phyloP scores from a whole-genome alignment of 306 rosid genomes.

The Quercus robur region DNA sequence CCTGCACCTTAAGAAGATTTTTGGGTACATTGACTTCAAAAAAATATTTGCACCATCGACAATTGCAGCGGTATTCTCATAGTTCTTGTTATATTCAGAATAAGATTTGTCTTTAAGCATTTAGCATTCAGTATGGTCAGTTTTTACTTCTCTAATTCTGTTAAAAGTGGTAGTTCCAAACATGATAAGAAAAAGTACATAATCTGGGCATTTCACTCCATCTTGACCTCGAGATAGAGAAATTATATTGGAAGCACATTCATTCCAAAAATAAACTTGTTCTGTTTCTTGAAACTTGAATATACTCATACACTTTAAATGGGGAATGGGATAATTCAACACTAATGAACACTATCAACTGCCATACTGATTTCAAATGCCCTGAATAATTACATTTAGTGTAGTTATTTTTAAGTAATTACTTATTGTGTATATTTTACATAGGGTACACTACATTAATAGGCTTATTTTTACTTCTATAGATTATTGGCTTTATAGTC shows the following conservation, averaged over 20 bases:
- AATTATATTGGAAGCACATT: background rate
- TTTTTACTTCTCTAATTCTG: too few relatives aligned
- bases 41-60: slow-evolving; percentile 33
- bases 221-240: background rate
- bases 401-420: background rate
- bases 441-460: background rate
- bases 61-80: slow-evolving; percentile 26
- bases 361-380: background rate
- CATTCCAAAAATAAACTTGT: background rate
- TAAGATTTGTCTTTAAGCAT: background rate
- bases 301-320: background rate
- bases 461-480: background rate
- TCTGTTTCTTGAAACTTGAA: too few relatives aligned
- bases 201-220: background rate
- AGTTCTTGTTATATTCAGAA: background rate
- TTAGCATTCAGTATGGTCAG: too few relatives aligned
- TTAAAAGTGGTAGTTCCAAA: background rate
- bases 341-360: background rate
- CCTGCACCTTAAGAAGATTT: slow-evolving; percentile 3
- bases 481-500: slow-evolving; percentile 41
- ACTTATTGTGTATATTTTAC: background rate
- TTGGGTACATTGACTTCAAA: slow-evolving; percentile 23
- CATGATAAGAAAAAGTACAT: background rate
- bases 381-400: background rate
- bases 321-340: background rate